Evolutionary conservation across 2,329 filamentous ascomycete genomes (phyloP), one percentile per base, ranked within the genome.

Genomic region (Fusarium verticillioides): DNA sequence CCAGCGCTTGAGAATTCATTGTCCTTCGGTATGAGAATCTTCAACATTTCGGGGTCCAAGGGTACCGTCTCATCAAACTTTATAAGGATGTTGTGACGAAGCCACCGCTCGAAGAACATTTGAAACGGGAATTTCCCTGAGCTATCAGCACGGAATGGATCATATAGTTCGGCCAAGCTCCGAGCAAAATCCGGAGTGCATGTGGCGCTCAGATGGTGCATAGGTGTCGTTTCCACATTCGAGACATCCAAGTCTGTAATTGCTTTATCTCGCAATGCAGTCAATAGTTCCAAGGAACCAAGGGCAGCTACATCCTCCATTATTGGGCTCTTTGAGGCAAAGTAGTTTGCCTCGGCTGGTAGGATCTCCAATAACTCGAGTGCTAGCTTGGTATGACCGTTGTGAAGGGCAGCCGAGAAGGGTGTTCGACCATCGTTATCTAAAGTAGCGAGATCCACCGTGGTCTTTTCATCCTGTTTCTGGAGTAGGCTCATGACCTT

Each of bases 221-320:
- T 40, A 4, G 52, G 60, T 11, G 26, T 63, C 8, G 34, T 12
- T n/a, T 19, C 16, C 10, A 28, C 1, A 7, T 13, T 15, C 1
- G 13, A 23, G 10, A 13, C 9, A 1, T 11, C 30, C 4, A 11
- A 16, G 18, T 11, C 18, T 18, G 1, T 1, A n/a, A 28, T 7
- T 18, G 10, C 36, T 5, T 58, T 58, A 2, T 28, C 36, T 21
- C 26, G 21, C 4, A 63, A 28, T 9, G 36, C 36, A 5, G 18
- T 21, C 4, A 63, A 63, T 4, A 63, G n/a, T 1, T 49, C 52
- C 3, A 26, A 36, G 13, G 60, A 63, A 4, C 52, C n/a, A 18
- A 13, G 15, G 4, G 13, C 9, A 4, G 34, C 52, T 1, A 53
- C 60, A 18, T 26, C 21, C 2, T 49, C 2, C 9, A 63, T 37